Conservation (phyloP, 306 rosid genomes). For the Cucumis hystrix region DNA sequence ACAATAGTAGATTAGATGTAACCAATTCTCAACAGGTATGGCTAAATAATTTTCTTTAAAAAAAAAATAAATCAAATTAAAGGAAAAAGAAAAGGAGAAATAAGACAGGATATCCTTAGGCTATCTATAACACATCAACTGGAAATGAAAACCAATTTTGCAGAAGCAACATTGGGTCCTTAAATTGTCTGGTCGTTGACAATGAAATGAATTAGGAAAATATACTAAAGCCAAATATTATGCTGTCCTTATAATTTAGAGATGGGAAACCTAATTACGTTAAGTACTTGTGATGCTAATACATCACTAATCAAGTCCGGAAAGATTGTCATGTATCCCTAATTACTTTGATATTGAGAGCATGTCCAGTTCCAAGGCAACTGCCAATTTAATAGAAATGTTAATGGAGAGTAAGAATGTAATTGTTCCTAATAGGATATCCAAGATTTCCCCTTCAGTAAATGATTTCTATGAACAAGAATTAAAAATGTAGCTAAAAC, state of each 20-base stretch:
- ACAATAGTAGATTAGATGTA: background rate
- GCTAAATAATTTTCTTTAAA: background rate
- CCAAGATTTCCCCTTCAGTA: background rate
- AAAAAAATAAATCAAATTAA: background rate
- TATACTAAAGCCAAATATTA: background rate
- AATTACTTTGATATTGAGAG: background rate
- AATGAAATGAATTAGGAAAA: background rate
- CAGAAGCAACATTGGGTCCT: background rate
- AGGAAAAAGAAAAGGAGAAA: background rate
- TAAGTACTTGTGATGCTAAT: background rate
- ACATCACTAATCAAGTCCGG: background rate
- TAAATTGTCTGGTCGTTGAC: background rate
- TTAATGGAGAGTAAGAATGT: background rate
- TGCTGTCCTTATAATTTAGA: background rate
- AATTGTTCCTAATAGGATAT: no score
- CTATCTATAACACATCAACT: no score
- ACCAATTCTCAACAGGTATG: background rate
- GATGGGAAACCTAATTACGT: background rate
- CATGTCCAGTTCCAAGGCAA: background rate
- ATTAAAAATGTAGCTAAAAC: background rate
- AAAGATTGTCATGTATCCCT: background rate
- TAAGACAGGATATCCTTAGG: background rate
- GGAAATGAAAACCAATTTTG: background rate
- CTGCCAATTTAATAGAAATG: background rate
- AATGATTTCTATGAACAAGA: background rate